Evolutionary conservation across 2,329 filamentous ascomycete genomes (phyloP).

Genomic region (Pestalotiopsis sp.): DNA sequence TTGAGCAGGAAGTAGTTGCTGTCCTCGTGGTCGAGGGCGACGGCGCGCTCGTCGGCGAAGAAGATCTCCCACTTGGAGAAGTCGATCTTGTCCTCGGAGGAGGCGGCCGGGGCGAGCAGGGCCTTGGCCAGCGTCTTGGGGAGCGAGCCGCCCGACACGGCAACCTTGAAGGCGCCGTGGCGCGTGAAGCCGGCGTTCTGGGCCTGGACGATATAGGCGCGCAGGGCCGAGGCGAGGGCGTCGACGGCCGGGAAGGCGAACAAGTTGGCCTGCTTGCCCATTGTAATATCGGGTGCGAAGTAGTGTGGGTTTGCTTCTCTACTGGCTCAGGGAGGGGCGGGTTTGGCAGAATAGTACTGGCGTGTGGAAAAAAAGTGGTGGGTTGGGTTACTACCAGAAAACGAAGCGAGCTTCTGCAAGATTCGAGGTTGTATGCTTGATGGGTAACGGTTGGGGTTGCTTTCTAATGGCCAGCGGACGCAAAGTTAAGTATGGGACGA

Average conservation of each 20-base stretch:
- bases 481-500: neutral
- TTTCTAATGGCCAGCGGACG: neutral
- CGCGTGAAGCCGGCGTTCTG: conserved; percentile 80
- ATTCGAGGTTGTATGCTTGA: neutral
- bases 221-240: conserved; percentile 75
- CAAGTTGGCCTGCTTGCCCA: conserved; percentile 69
- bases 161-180: conserved; percentile 86
- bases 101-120: conserved; percentile 62
- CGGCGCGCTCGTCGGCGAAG: conserved; percentile 96
- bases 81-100: conserved; percentile 64
- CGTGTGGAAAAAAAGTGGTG: too few species aligned
- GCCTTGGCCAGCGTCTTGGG: conserved; percentile 86
- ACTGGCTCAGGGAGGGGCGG: neutral
- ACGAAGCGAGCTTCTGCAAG: neutral
- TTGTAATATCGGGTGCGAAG: conserved; percentile 23
- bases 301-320: neutral
- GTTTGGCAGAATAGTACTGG: too few species aligned
- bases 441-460: neutral
- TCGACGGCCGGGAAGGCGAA: conserved; percentile 76
- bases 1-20: conserved; percentile 93
- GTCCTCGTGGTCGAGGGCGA: conserved; percentile 87
- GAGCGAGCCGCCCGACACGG: conserved; percentile 90
- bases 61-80: conserved; percentile 97
- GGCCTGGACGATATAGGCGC: conserved; percentile 78
- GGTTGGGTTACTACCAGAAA: too few species aligned